Conservation (phyloP, 164 flowering plant species). For the Chimonanthus salicifolius region DNA sequence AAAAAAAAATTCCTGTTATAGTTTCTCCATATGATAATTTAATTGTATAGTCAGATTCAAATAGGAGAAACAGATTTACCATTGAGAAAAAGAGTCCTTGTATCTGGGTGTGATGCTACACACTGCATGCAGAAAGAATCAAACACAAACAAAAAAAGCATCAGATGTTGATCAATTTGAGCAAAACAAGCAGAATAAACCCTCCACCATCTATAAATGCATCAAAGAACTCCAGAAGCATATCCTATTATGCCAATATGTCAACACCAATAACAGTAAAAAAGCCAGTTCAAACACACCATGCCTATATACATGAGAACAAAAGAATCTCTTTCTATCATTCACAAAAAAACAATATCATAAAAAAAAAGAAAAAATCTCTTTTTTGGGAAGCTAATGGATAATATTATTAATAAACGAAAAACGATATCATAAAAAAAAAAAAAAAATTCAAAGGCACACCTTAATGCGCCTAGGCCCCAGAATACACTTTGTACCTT, state of each 20-base stretch:
- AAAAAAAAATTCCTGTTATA: neutral
- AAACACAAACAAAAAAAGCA: neutral
- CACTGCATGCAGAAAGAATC: constrained; percentile 37
- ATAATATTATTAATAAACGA: no score
- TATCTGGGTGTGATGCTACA: constrained; percentile 80
- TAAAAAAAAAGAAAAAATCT: no score
- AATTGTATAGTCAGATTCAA: neutral
- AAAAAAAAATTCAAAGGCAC: no score
- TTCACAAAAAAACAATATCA: neutral
- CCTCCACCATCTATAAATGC: neutral
- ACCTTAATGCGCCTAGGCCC: no score
- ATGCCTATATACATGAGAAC: neutral
- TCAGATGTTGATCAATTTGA: constrained; percentile 1
- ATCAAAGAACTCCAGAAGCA: no score
- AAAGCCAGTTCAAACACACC: neutral
- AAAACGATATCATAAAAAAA: no score
- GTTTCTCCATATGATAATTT: no score
- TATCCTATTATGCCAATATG: no score
- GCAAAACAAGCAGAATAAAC: neutral
- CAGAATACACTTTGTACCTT: no score
- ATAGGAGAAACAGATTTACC: constrained; percentile 37
- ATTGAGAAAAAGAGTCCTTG: constrained; percentile 68
- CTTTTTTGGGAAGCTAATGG: no score
- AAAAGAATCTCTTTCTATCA: neutral
- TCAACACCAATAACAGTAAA: neutral